phyloP scores from a whole-genome alignment of 495 filamentous ascomycete genomes.

The Lepidopterella palustris region DNA sequence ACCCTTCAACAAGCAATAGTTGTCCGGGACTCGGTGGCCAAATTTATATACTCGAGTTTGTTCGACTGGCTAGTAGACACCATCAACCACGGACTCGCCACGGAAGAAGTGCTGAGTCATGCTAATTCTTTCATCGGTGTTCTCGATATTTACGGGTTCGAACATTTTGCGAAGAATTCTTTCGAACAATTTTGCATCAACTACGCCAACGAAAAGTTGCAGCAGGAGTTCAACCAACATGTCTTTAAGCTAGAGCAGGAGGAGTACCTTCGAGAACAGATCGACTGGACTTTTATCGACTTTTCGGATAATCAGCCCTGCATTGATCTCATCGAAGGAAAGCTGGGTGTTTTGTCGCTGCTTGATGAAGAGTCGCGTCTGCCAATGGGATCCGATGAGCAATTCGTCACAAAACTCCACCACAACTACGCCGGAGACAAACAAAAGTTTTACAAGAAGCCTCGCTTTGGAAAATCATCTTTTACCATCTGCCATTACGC shows the following conservation, averaged over 20 bases:
- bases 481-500: conserved; percentile 99
- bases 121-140: conserved; percentile 96
- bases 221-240: conserved; percentile 99
- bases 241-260: conserved; percentile 99
- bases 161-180: conserved; percentile 99
- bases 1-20: conserved; percentile 91
- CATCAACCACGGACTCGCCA: conserved; percentile 85
- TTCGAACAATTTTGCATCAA: conserved; percentile 99
- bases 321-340: conserved; percentile 97
- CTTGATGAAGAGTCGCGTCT: conserved; percentile 94
- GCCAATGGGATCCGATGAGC: conserved; percentile 95
- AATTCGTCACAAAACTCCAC: conserved; percentile 95
- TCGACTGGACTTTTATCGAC: conserved; percentile 99
- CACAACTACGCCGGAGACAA: conserved; percentile 88
- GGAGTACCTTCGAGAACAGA: conserved; percentile 93
- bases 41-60: conserved; percentile 96
- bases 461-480: conserved; percentile 90
- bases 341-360: conserved; percentile 85
- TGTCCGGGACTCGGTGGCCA: conserved; percentile 94
- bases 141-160: conserved; percentile 99
- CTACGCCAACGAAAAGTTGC: conserved; percentile 98
- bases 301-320: conserved; percentile 99
- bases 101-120: conserved; percentile 73
- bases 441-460: conserved; percentile 97
- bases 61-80: conserved; percentile 98